A percentile compares a stretch with the other conserved stretches of the same genome.
phyloP scores from a whole-genome alignment of 192 early-diverging fungal species.

The Chytriomyces sp. region DNA sequence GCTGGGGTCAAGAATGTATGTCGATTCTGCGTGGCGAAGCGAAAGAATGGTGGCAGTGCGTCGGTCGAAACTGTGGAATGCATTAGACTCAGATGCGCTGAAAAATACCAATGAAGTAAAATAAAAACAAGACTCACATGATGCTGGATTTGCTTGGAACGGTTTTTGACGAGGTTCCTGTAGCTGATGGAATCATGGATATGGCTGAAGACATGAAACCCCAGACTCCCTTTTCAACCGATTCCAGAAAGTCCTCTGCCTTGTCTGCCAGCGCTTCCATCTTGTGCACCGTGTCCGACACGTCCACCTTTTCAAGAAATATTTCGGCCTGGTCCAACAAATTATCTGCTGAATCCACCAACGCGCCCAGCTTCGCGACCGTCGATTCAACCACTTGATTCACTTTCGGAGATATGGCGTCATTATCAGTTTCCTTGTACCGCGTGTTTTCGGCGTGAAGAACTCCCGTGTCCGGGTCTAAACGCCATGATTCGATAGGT shows the following conservation, averaged over 20 bases:
- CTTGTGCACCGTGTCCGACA: constrained; percentile 26
- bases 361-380: background rate
- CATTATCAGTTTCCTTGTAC: constrained; percentile 2
- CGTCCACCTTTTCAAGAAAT: constrained; percentile 22
- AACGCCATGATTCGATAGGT: constrained; percentile 1
- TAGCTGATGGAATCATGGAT: constrained; percentile 27
- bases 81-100: background rate
- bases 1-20: constrained; percentile 38
- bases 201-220: constrained; percentile 37
- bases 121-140: constrained; percentile 29
- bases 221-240: constrained; percentile 35
- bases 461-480: constrained; percentile 20
- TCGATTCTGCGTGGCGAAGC: constrained; percentile 33
- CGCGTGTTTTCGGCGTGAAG: background rate
- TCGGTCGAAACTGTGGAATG: constrained; percentile 39
- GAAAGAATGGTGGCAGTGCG: constrained; percentile 40
- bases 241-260: constrained; percentile 49
- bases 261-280: constrained; percentile 35
- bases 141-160: constrained; percentile 20
- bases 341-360: background rate
- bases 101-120: background rate
- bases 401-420: background rate
- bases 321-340: constrained; percentile 7
- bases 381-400: background rate
- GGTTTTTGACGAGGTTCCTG: background rate